Percentiles rank a stretch among this genome's conserved stretches.
Conservation (phyloP, 441 rosid genomes). For the Populus tomentosa region DNA sequence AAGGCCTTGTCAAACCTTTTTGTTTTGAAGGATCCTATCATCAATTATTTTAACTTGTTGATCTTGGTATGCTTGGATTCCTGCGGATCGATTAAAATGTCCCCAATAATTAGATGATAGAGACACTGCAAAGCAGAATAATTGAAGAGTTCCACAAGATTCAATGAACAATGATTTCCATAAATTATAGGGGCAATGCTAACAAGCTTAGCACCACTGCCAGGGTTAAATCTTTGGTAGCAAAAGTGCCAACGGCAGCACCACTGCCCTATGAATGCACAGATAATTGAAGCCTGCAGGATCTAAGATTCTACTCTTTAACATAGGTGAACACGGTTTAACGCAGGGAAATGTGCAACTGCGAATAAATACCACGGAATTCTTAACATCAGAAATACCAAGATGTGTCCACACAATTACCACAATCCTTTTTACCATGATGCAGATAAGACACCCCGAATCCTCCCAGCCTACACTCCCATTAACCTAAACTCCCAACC, state of each 20-base stretch:
- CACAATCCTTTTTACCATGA: conserved; percentile 17
- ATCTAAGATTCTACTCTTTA: background rate
- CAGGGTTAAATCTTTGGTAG: background rate
- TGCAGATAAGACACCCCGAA: conserved; percentile 9
- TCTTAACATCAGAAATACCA: conserved; percentile 6
- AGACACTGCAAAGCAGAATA: background rate
- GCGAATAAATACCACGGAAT: background rate
- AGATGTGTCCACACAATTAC: conserved; percentile 12
- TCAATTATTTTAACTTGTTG: background rate
- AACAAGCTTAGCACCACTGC: background rate
- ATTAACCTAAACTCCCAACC: conserved; percentile 13
- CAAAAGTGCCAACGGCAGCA: background rate
- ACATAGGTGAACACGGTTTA: background rate
- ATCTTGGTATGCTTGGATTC: background rate
- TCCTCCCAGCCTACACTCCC: conserved; percentile 23
- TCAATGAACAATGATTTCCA: background rate
- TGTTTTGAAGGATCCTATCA: background rate
- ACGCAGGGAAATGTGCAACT: background rate
- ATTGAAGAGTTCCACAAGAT: background rate
- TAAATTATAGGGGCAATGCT: background rate
- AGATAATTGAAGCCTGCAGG: background rate
- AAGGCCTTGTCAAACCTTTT: background rate
- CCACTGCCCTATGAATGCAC: background rate
- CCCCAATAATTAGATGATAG: background rate
- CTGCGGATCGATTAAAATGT: background rate